A percentile compares a stretch with the other conserved stretches of the same genome.
Conservation (phyloP, 176 grass and related monocot species). For the Cenchrus americanus region DNA sequence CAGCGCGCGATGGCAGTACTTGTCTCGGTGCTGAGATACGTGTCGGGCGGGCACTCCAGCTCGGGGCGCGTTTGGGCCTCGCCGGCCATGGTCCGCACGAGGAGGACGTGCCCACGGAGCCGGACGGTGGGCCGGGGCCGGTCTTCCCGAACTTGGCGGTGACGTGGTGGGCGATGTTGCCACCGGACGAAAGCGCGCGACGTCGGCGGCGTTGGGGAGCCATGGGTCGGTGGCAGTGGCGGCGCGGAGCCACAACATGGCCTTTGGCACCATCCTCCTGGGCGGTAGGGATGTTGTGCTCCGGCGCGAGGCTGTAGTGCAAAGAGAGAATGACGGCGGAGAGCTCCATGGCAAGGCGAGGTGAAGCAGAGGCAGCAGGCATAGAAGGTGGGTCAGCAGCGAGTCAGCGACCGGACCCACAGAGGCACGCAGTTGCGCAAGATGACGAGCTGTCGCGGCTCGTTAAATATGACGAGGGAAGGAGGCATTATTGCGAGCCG, state of each 20-base stretch:
- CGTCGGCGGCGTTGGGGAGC: conserved; percentile 55
- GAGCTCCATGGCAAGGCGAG: too few relatives aligned
- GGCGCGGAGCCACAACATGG: conserved; percentile 45
- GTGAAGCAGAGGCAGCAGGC: conserved; percentile 48
- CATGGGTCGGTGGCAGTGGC: too few relatives aligned
- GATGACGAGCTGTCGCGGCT: too few relatives aligned
- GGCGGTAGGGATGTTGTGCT: conserved; percentile 48
- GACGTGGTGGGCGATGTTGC: conserved; percentile 59
- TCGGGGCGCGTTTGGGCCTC: conserved; percentile 42
- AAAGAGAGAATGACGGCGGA: conserved; percentile 43
- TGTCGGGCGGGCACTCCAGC: conserved; percentile 39
- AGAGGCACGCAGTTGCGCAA: too few relatives aligned
- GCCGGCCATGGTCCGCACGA: conserved; percentile 49
- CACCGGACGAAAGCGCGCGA: conserved; percentile 55
- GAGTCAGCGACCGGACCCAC: too few relatives aligned
- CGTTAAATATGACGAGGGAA: too few relatives aligned
- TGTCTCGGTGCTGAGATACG: conserved; percentile 34
- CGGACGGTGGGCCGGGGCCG: conserved; percentile 11
- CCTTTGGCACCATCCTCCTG: conserved; percentile 48
- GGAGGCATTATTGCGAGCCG: too few relatives aligned
- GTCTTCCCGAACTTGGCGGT: conserved; percentile 5
- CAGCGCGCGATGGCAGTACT: conserved; percentile 36
- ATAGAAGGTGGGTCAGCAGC: conserved; percentile 33
- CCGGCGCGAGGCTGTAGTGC: too few relatives aligned
- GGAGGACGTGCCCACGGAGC: conserved; percentile 38